A percentile compares a stretch with the other conserved stretches of the same genome.
Evolutionary conservation across 805 yeast genomes (phyloP).

Genomic region (Saccharomyces mikatae): DNA sequence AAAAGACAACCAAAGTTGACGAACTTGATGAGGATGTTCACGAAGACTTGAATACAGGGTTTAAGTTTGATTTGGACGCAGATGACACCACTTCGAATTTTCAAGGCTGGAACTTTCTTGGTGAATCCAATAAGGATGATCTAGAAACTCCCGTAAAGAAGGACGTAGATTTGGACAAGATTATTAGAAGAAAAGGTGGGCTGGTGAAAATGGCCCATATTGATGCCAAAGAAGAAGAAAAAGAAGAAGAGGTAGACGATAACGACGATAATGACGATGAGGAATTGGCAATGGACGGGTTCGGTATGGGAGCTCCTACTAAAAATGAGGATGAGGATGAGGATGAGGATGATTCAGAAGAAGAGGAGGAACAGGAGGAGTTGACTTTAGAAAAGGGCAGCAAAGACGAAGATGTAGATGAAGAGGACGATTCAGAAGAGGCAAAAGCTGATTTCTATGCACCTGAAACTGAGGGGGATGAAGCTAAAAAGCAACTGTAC

Average conservation of each 20-base stretch:
- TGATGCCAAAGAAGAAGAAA: conserved; percentile 33
- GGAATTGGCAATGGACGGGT: conserved; percentile 33
- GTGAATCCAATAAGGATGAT: conserved; percentile 24
- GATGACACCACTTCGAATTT: conserved; percentile 40
- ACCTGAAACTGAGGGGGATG: conserved; percentile 43
- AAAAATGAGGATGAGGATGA: conserved; percentile 16
- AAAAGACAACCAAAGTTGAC: conserved; percentile 21
- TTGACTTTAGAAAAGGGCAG: conserved; percentile 13
- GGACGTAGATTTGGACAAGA: conserved; percentile 81
- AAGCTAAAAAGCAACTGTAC: conserved; percentile 46
- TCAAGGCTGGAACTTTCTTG: conserved; percentile 81
- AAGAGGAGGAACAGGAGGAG: conserved; percentile 27
- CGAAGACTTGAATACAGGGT: conserved; percentile 65
- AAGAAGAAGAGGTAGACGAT: conserved; percentile 33
- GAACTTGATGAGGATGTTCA: conserved; percentile 34
- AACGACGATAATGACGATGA: conserved; percentile 28
- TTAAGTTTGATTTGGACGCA: conserved; percentile 60
- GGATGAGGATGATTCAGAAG: conserved; percentile 14
- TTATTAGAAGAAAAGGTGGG: conserved; percentile 82
- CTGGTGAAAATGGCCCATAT: conserved; percentile 46
- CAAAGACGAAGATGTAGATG: conserved; percentile 18
- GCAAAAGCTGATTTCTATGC: conserved; percentile 77
- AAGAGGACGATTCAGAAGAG: conserved; percentile 47
- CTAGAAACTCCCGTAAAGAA: conserved; percentile 26
- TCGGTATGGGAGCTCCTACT: conserved; percentile 32